Conservation (phyloP, 768 basidiomycete species). For the Pleurotus giganteus region DNA sequence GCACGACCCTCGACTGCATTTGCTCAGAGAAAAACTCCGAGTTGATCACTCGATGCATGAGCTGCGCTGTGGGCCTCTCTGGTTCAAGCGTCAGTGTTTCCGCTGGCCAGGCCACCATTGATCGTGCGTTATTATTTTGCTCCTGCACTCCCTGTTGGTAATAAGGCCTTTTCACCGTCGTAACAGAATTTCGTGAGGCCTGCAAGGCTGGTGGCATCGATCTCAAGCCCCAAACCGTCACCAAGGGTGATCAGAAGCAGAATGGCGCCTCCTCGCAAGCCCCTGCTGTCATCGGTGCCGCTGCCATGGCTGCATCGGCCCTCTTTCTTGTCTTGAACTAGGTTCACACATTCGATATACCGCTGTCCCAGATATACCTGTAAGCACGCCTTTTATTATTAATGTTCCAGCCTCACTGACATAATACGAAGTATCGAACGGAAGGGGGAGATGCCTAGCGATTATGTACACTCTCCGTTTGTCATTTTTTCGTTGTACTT, state of each 20-base stretch:
- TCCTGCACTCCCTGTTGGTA: not conserved
- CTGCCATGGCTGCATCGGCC: not conserved
- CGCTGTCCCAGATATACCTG: too few species aligned
- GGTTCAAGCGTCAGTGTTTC: not conserved
- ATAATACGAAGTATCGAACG: too few species aligned
- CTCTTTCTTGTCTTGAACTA: not conserved
- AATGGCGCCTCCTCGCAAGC: not conserved
- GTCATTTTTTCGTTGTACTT: too few species aligned
- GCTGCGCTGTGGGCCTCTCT: not conserved
- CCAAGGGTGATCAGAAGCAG: not conserved
- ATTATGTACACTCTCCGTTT: too few species aligned
- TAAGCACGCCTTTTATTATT: too few species aligned
- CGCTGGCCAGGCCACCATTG: not conserved
- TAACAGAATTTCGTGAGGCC: not conserved
- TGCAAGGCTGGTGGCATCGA: not conserved
- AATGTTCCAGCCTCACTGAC: too few species aligned
- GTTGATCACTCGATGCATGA: not conserved
- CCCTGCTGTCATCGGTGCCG: not conserved
- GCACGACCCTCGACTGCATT: not conserved
- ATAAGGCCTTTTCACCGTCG: not conserved
- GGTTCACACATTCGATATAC: not conserved
- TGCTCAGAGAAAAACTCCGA: not conserved
- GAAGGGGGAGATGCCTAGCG: too few species aligned
- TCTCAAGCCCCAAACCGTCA: not conserved
- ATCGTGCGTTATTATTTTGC: not conserved